phyloP scores from a whole-genome alignment of 345 rosid genomes.

The Acer negundo region DNA sequence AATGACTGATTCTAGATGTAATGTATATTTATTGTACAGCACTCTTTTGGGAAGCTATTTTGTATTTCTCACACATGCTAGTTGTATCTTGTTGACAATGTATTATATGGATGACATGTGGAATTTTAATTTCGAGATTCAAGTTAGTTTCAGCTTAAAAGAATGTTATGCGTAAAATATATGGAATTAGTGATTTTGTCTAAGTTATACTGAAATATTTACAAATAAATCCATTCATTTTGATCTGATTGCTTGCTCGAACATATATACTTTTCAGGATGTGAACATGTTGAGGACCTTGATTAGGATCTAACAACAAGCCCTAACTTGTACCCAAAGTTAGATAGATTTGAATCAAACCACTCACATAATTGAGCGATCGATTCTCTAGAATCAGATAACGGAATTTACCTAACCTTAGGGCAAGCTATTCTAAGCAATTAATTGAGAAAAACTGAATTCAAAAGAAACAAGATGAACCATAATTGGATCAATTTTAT shows the following conservation, averaged over 20 bases:
- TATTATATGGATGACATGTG: not conserved
- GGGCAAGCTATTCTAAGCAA: too few relatives aligned
- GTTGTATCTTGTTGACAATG: not conserved
- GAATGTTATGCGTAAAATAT: not conserved
- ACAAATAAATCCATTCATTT: conserved; percentile 2
- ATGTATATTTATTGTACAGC: not conserved
- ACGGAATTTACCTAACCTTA: too few relatives aligned
- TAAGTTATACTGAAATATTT: not conserved
- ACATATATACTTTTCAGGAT: not conserved
- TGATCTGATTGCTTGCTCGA: conserved; percentile 5
- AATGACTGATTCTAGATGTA: not conserved
- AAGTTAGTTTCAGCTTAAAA: not conserved
- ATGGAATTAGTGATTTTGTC: not conserved
- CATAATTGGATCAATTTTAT: too few relatives aligned
- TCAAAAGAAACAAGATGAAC: too few relatives aligned
- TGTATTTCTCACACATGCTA: not conserved
- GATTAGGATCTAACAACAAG: too few relatives aligned
- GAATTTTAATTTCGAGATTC: not conserved
- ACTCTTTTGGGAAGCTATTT: not conserved
- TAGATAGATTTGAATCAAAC: too few relatives aligned
- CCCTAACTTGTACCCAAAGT: too few relatives aligned
- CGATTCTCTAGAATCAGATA: too few relatives aligned
- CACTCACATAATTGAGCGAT: too few relatives aligned
- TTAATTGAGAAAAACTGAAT: too few relatives aligned
- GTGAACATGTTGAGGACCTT: too few relatives aligned